Percentiles rank a stretch among this genome's conserved stretches.
Evolutionary conservation across 2,329 filamentous ascomycete species (phyloP).

Genomic region (Rugonectria rugulosa): DNA sequence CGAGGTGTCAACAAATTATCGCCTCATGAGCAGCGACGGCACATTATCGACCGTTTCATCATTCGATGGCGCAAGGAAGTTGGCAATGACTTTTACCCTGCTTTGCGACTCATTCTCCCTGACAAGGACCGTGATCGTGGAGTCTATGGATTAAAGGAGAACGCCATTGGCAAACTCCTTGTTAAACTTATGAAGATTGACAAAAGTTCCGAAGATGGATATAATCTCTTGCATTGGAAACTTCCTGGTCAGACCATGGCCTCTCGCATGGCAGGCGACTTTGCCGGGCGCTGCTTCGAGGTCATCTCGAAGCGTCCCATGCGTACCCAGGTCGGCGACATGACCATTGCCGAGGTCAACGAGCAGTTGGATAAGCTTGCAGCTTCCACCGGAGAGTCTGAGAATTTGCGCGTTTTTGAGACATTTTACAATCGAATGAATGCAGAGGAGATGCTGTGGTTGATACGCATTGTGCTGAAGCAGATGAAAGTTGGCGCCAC

Average conservation of each 20-base stretch:
- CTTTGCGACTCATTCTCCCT: conserved; percentile 87
- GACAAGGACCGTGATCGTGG: conserved; percentile 92
- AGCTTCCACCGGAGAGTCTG: conserved; percentile 77
- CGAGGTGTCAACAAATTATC: conserved; percentile 66
- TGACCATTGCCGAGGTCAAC: conserved; percentile 92
- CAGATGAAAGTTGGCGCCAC: conserved; percentile 79
- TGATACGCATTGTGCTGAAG: conserved; percentile 90
- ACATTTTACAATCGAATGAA: conserved; percentile 93
- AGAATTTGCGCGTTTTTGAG: conserved; percentile 82
- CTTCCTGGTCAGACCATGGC: conserved; percentile 74
- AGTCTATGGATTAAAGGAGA: conserved; percentile 95
- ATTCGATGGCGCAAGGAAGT: conserved; percentile 86
- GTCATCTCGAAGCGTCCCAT: conserved; percentile 85
- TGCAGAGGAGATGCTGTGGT: conserved; percentile 90
- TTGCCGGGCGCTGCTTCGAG: conserved; percentile 87
- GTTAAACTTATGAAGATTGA: conserved; percentile 93
- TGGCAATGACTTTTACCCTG: conserved; percentile 91
- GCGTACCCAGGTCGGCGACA: conserved; percentile 73
- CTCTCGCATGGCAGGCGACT: conserved; percentile 81
- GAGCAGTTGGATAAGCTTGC: conserved; percentile 81
- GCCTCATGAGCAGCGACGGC: conserved; percentile 79
- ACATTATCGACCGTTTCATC: conserved; percentile 88
- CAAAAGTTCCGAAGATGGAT: conserved; percentile 87
- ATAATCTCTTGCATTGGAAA: conserved; percentile 90
- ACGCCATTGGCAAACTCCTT: conserved; percentile 86